Evolutionary conservation across 2,329 filamentous ascomycete genomes (phyloP), one percentile per base, ranked within the genome.

Genomic region (Dothistroma septosporum): DNA sequence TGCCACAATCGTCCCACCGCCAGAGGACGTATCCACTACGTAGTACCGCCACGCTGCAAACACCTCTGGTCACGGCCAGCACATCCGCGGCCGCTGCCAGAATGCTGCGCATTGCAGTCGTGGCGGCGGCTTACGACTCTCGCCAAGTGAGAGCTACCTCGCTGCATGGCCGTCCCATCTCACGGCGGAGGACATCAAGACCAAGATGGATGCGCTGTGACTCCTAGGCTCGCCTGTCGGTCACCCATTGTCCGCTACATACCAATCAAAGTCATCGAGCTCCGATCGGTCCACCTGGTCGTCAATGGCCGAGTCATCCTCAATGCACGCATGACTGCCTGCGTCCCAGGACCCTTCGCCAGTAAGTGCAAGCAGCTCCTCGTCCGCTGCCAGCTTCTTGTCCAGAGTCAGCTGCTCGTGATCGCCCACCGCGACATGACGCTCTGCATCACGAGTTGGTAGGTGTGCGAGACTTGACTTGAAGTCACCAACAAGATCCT

Each of bases 201-300:
- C 11, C 28, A 4, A 31, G 8, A 50, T 14, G 28, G 47, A 50
- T 32, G 28, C 47, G 11, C 28, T 14, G 22, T 24, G 8, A 24
- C 22, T 24, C 28, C 19, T 14, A 21, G 21, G 31, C 24, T 37
- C 32, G 53, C n/a, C 58, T 52, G 21, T 31, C 41, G 41, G 28
- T 49, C 58, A 64, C 48, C 62, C 62, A 52, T 64, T 60, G 50
- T 66, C 64, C 31, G 55, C 61, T 52, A 66, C 60, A 28, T 49
- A 60, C 44, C 31, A 49, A 37, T 66, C 64, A 41, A 66, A 66
- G 14, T 64, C 64, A 44, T 64, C 61, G 12, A 64, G 35, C 41
- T 66, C 64, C 46, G 33, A 58, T 11, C 24, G 32, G 19, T 57
- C 57, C 41, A 55, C 49, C 50, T 53, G 49, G 10, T 24, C 11